phyloP scores from a whole-genome alignment of 2,329 filamentous ascomycete genomes.

The Sclerotinia sclerotiorum region DNA sequence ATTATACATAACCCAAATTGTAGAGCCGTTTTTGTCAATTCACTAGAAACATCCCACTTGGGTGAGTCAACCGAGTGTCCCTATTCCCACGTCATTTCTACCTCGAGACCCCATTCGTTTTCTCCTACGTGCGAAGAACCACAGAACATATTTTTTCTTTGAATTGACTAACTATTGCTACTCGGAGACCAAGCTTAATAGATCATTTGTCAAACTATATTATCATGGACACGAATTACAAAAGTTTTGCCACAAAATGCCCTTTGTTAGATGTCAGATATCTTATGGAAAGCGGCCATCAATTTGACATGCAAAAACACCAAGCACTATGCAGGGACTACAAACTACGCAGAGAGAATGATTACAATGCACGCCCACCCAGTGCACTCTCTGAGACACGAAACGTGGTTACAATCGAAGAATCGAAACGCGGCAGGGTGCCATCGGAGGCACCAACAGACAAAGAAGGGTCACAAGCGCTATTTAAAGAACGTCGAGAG shows the following conservation, averaged over 20 bases:
- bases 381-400: background rate
- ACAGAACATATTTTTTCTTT: background rate
- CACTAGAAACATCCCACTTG: constrained; percentile 7
- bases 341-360: background rate
- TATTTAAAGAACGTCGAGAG: background rate
- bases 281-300: background rate
- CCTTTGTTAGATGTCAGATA: background rate
- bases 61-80: constrained; percentile 1
- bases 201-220: background rate
- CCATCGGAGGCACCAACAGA: background rate
- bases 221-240: background rate
- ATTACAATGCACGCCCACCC: background rate
- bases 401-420: background rate
- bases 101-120: background rate
- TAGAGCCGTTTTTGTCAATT: constrained; percentile 4
- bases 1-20: background rate
- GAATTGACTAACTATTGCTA: background rate
- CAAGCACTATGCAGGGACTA: background rate
- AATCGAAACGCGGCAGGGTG: background rate
- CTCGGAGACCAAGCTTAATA: background rate
- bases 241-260: background rate
- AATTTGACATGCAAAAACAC: background rate
- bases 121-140: background rate
- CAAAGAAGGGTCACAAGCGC: background rate
- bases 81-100: background rate